Percentiles rank a stretch among this genome's conserved stretches.
phyloP scores from a whole-genome alignment of 2,329 filamentous ascomycete genomes.

The Phialophora macrospora region DNA sequence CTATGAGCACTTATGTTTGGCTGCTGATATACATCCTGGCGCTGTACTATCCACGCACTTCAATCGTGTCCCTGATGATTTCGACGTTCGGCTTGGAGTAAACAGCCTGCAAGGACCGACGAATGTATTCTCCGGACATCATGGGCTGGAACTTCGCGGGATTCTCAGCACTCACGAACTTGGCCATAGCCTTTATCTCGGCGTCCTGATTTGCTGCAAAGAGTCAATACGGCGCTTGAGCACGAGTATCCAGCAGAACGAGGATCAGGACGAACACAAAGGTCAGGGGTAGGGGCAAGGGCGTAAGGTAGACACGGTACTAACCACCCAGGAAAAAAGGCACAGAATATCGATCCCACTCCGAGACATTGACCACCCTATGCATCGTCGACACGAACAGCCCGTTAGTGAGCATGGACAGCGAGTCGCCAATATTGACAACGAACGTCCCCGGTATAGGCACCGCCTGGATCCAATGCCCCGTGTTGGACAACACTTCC shows the following conservation, averaged over 20 bases:
- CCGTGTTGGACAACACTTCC: slow-evolving; percentile 53
- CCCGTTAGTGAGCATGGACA: slow-evolving; percentile 59
- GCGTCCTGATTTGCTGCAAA: slow-evolving; percentile 29
- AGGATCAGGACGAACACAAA: not conserved
- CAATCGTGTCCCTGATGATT: slow-evolving; percentile 26
- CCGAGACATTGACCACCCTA: slow-evolving; percentile 55
- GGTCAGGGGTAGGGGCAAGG: not conserved
- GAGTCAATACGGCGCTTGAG: not conserved
- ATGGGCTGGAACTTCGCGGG: slow-evolving; percentile 30
- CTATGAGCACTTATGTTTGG: not conserved
- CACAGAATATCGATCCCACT: slow-evolving; percentile 52
- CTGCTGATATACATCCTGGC: not conserved
- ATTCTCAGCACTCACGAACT: slow-evolving; percentile 27
- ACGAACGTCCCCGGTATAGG: slow-evolving; percentile 52
- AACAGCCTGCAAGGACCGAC: slow-evolving; percentile 26
- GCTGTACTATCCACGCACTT: slow-evolving; percentile 4
- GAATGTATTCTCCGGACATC: slow-evolving; percentile 31
- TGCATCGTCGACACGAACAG: slow-evolving; percentile 58
- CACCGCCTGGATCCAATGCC: slow-evolving; percentile 50
- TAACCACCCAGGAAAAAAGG: slow-evolving; percentile 63
- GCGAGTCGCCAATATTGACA: slow-evolving; percentile 58
- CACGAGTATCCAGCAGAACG: not conserved
- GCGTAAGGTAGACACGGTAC: slow-evolving; percentile 50
- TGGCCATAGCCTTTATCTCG: slow-evolving; percentile 26
- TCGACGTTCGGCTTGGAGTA: slow-evolving; percentile 32